These are phyloP conservation scores for Alisma plantagoaquatica DNA, from an alignment of 106 monocot genomes.

Conservation along the genomic window DNA sequence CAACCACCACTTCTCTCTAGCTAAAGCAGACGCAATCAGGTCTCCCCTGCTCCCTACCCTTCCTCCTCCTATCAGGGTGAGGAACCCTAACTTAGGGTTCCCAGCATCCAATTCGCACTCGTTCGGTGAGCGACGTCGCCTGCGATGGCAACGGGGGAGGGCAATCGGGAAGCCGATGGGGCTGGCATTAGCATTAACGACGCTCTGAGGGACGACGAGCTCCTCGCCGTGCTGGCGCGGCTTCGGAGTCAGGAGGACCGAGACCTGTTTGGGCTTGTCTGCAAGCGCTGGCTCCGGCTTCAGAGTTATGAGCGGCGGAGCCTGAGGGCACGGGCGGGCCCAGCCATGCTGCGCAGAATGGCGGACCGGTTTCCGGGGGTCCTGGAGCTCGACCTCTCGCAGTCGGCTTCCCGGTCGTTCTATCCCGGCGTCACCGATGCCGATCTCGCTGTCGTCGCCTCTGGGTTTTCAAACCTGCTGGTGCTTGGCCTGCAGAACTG, in stretches of 20 bases:
- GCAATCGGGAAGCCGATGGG: too few species aligned
- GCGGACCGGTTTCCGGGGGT: conserved; percentile 61
- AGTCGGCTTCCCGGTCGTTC: conserved; percentile 69
- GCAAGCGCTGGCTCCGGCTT: conserved; percentile 77
- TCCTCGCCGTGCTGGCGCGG: conserved; percentile 43
- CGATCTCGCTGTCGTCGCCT: conserved; percentile 59
- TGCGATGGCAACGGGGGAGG: too few species aligned
- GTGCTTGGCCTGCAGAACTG: conserved; percentile 55
- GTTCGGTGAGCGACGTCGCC: too few species aligned
- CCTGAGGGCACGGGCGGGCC: conserved; percentile 61
- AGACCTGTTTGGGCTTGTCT: conserved; percentile 73
- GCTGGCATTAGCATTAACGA: conserved; percentile 93
- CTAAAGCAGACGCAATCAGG: too few species aligned
- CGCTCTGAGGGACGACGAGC: conserved; percentile 70
- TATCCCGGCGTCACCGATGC: conserved; percentile 80
- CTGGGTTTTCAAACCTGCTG: conserved; percentile 32
- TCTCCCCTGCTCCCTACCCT: too few species aligned
- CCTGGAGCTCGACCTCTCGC: conserved; percentile 70
- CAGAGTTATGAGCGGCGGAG: conserved; percentile 74
- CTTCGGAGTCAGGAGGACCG: conserved; percentile 42
- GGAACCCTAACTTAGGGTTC: too few species aligned
- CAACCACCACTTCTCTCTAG: too few species aligned
- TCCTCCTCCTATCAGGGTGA: too few species aligned
- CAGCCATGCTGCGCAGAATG: conserved; percentile 66
- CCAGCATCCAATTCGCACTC: too few species aligned